phyloP scores from a whole-genome alignment of 495 filamentous ascomycete species.

The Diplogelasinospora grovesii region DNA sequence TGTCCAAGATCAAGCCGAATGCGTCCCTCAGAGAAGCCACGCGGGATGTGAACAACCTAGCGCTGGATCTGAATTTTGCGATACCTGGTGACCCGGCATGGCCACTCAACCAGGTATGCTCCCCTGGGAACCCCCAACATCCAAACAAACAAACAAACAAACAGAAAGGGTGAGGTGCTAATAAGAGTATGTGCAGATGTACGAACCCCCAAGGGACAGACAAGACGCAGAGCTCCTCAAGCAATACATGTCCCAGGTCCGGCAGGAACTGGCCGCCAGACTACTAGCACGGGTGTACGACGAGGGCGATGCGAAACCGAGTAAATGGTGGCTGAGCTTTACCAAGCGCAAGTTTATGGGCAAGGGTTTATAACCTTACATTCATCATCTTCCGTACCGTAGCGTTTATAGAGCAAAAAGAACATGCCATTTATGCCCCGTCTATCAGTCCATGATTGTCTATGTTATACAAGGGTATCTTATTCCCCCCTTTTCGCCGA shows the following conservation, averaged over 20 bases:
- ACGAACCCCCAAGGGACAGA: conserved; percentile 66
- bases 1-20: conserved; percentile 72
- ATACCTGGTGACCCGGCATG: conserved; percentile 93
- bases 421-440: too few relatives aligned
- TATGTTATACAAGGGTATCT: too few relatives aligned
- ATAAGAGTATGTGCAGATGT: conserved; percentile 35
- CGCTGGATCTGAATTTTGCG: conserved; percentile 81
- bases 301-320: conserved; percentile 70
- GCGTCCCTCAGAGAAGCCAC: conserved; percentile 44
- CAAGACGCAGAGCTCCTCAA: conserved; percentile 82
- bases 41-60: conserved; percentile 51
- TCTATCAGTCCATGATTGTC: too few relatives aligned
- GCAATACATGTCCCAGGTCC: conserved; percentile 82
- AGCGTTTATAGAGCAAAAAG: background rate
- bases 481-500: background rate
- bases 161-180: background rate
- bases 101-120: conserved; percentile 79
- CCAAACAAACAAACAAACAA: too few relatives aligned
- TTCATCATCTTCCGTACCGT: background rate
- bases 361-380: conserved; percentile 59
- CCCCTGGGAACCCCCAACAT: too few relatives aligned
- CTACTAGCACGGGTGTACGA: conserved; percentile 81
- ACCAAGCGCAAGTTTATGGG: conserved; percentile 99
- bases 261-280: conserved; percentile 80
- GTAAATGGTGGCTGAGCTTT: conserved; percentile 99